These are phyloP conservation scores for Gorgonomyces haynaldii DNA, from an alignment of 192 early-diverging fungal species.

Conservation along the genomic window DNA sequence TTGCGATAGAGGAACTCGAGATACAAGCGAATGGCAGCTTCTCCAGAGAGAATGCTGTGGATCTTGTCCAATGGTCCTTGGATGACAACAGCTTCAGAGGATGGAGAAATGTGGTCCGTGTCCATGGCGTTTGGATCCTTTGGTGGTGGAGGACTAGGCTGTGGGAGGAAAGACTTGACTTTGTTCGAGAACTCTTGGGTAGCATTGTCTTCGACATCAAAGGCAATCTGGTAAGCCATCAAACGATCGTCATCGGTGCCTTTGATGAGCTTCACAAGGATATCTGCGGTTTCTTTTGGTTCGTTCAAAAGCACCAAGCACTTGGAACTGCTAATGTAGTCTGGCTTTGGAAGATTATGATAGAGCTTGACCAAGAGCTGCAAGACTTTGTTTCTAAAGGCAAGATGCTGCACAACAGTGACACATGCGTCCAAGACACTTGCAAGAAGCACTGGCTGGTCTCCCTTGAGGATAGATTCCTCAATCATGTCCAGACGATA, in stretches of 20 bases:
- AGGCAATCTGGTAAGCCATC: conserved; percentile 94
- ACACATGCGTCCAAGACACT: conserved; percentile 81
- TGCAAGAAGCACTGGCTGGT: conserved; percentile 48
- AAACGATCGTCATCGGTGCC: conserved; percentile 47
- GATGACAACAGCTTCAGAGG: neutral
- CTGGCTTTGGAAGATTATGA: conserved; percentile 61
- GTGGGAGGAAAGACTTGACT: conserved; percentile 50
- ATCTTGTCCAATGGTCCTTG: conserved; percentile 52
- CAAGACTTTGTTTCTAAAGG: conserved; percentile 72
- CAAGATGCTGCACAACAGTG: conserved; percentile 69
- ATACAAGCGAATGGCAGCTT: conserved; percentile 80
- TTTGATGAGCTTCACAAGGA: conserved; percentile 57
- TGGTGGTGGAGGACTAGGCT: conserved; percentile 11
- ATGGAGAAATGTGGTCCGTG: conserved; percentile 27
- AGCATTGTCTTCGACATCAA: conserved; percentile 92
- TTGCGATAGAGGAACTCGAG: conserved; percentile 93
- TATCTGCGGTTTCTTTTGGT: conserved; percentile 53
- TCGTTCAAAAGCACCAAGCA: conserved; percentile 88
- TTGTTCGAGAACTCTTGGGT: conserved; percentile 92
- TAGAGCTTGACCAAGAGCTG: conserved; percentile 65
- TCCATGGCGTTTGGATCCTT: conserved; percentile 35
- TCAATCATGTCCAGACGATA: conserved; percentile 83
- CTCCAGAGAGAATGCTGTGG: conserved; percentile 73
- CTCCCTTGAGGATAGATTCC: conserved; percentile 60
- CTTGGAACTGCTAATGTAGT: conserved; percentile 85